A percentile compares a stretch with the other conserved stretches of the same genome.
phyloP scores from a whole-genome alignment of 768 basidiomycete genomes.

The Antrodiella citrinella region DNA sequence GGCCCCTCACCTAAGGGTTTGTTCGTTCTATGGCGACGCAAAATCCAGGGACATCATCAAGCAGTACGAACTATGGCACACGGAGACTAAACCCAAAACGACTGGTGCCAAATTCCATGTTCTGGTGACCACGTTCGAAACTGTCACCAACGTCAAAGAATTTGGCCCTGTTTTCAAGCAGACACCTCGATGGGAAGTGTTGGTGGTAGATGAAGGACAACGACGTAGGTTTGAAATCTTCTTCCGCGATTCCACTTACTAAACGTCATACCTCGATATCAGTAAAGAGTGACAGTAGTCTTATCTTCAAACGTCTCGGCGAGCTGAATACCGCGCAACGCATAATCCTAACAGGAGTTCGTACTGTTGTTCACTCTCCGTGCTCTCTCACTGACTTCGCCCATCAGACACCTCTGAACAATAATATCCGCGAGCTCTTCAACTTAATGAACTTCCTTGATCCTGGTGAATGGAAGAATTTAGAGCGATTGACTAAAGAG shows the following conservation, averaged over 20 bases:
- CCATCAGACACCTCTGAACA: conserved; percentile 82
- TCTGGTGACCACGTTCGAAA: conserved; percentile 88
- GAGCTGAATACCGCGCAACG: conserved; percentile 74
- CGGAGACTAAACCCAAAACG: conserved; percentile 24
- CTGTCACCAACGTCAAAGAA: conserved; percentile 61
- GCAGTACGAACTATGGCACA: conserved; percentile 72
- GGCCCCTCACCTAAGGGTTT: conserved; percentile 68
- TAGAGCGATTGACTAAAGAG: conserved; percentile 64
- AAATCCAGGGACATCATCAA: conserved; percentile 75
- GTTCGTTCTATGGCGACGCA: conserved; percentile 80
- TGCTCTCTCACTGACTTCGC: conserved; percentile 2
- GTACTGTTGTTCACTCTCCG: conserved; percentile 12
- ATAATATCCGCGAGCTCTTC: conserved; percentile 94
- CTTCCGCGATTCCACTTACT: conserved; percentile 2
- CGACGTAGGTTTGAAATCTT: conserved; percentile 47
- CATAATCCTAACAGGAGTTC: conserved; percentile 82
- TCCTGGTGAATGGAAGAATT: conserved; percentile 63
- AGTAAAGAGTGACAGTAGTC: conserved; percentile 80
- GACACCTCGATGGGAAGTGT: conserved; percentile 87
- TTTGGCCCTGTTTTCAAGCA: conserved; percentile 69
- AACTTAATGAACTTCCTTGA: conserved; percentile 97
- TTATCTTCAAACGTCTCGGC: conserved; percentile 77
- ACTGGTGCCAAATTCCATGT: conserved; percentile 75
- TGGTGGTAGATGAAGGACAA: conserved; percentile 92
- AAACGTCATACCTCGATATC: conserved; percentile 2